Base-by-base conservation (phyloP, 2,329 filamentous ascomycete genomes). In the Thelonectria blattea region DNA sequence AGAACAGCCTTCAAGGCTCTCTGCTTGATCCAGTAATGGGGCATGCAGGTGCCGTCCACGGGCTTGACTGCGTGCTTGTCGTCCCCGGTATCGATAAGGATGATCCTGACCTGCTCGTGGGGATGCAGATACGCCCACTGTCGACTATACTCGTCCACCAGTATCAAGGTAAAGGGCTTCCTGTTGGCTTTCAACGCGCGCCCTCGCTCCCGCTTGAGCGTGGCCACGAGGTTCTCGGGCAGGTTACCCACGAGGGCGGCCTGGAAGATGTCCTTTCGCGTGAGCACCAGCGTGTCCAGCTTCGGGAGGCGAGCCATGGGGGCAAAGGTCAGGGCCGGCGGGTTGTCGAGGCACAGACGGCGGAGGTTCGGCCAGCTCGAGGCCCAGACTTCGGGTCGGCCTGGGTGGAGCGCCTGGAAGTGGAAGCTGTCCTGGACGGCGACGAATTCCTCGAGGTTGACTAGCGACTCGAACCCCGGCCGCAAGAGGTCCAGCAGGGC, bases 381-480 rank as follows among this genome's bases (percentile, higher is more conserved):
- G n/a, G 42, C 58, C 48, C 42, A 60, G 34, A 60, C 52, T 18
- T 56, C 34, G 8, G 27, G 47, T 22, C 50, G 43, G 32, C 51
- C 24, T 47, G 24, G 14, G 41, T 27, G 10, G 4, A 18, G 24
- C 20, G 24, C 17, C 41, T 17, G 55, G 27, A 56, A 50, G 32
- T 39, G 48, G 58, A 56, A 56, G 22, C 42, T 52, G 14, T 60
- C 52, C 10, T 47, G 41, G 20, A 52, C n/a, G 9, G 52, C 41
- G 37, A 51, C 53, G 37, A 60, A 60, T 48, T 60, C 52, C 47
- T 60, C 52, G 30, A 60, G 58, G 45, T 56, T 37, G 32, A 55
- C 34, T 18, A 56, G 42, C 30, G 58, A 41, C 15, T 60, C 47
- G 42, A 60, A 60, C 27, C 46, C 57, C 7, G 57, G 51, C 22